Evolutionary conservation across 345 rosid species (phyloP).

Genomic region (Mallotus nudiflorus): DNA sequence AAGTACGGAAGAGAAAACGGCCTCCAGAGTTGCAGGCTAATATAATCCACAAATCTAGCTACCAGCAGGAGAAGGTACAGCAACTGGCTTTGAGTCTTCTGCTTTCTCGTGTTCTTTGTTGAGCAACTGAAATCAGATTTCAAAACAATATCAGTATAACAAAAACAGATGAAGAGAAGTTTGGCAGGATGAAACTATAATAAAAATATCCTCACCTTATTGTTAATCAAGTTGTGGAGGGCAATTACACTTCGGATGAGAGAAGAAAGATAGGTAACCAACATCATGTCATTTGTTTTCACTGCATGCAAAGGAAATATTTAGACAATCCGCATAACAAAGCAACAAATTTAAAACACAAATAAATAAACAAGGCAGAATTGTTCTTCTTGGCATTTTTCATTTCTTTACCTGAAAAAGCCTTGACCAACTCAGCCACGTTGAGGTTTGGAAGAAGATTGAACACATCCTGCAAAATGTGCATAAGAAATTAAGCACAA

Average conservation of each 20-base stretch:
- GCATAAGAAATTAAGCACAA: neutral
- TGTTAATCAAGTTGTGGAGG: constrained; percentile 90
- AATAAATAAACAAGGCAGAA: neutral
- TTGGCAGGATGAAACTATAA: neutral
- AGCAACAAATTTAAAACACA: neutral
- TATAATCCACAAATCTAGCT: constrained; percentile 30
- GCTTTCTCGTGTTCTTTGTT: constrained; percentile 92
- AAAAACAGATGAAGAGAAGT: too few relatives aligned
- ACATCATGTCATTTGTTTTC: constrained; percentile 93
- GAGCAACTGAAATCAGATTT: constrained; percentile 52
- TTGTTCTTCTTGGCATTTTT: neutral
- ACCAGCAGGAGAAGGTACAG: constrained; percentile 47
- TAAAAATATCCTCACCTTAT: constrained; percentile 54
- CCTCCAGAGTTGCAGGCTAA: neutral
- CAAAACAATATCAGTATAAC: neutral
- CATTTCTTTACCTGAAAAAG: constrained; percentile 65
- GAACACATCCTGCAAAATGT: constrained; percentile 70
- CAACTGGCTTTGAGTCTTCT: constrained; percentile 69
- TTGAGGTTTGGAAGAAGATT: constrained; percentile 88
- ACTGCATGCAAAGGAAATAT: constrained; percentile 41
- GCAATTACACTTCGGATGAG: constrained; percentile 85
- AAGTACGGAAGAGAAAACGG: neutral
- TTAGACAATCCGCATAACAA: neutral
- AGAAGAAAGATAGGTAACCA: constrained; percentile 77
- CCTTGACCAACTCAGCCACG: constrained; percentile 66